Conservation (phyloP, 257 asterid species). For the Solanum chilense region DNA sequence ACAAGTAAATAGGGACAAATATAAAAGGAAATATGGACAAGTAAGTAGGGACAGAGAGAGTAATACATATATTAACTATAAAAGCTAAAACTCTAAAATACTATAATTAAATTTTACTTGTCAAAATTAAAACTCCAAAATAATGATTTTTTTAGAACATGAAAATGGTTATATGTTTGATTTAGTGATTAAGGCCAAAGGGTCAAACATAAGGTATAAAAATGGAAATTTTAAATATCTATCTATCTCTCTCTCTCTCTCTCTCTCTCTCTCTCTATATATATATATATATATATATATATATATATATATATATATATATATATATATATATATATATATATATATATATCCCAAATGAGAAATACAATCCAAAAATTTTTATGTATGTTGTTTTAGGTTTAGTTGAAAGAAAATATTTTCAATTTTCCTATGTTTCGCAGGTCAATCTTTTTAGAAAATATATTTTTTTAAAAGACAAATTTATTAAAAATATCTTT, state of each 20-base stretch:
- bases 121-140: no score
- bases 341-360: not conserved
- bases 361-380: not conserved
- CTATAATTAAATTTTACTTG: not conserved
- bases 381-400: not conserved
- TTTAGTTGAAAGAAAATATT: not conserved
- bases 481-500: not conserved
- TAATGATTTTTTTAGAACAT: not conserved
- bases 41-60: no score
- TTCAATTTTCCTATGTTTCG: not conserved
- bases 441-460: accelerated
- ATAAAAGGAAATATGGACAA: no score
- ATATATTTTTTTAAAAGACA: not conserved
- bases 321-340: no score
- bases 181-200: not conserved
- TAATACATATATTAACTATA: no score
- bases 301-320: no score
- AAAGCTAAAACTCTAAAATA: not conserved
- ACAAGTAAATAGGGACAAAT: no score
- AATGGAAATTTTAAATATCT: not conserved
- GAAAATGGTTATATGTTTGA: not conserved
- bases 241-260: no score
- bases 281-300: no score
- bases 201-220: not conserved
- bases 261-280: no score